These are phyloP conservation scores for Aspergillus campestris DNA, from an alignment of 495 filamentous ascomycete genomes.

Conservation along the genomic window DNA sequence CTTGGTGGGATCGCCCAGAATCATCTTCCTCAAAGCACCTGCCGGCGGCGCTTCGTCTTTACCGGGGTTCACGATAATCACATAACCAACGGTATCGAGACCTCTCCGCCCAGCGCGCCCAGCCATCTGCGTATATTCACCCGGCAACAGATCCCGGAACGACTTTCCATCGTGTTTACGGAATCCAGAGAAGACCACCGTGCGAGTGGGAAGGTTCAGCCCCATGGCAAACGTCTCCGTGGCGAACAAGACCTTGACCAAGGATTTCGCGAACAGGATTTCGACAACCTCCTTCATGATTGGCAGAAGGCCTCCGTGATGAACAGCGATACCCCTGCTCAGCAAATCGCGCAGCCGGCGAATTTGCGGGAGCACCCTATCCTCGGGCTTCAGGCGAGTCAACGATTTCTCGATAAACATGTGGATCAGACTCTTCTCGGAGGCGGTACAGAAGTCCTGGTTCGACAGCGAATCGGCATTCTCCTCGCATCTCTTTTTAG, in stretches of 20 bases:
- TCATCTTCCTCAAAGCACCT: conserved; percentile 77
- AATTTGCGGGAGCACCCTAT: conserved; percentile 83
- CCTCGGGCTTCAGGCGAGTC: conserved; percentile 84
- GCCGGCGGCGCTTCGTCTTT: conserved; percentile 84
- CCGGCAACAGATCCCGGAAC: conserved; percentile 86
- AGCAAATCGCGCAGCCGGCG: conserved; percentile 77
- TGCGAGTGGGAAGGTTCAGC: conserved; percentile 88
- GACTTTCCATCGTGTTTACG: conserved; percentile 88
- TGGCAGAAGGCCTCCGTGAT: conserved; percentile 89
- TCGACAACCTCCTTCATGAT: conserved; percentile 98
- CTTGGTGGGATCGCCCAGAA: conserved; percentile 91
- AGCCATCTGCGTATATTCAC: conserved; percentile 98
- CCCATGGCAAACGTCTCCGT: conserved; percentile 99
- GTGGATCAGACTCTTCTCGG: conserved; percentile 91
- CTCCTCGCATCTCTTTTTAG: conserved; percentile 92
- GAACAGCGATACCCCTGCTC: conserved; percentile 83
- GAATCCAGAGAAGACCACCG: conserved; percentile 95
- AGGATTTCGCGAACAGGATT: conserved; percentile 86
- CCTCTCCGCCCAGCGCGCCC: conserved; percentile 90
- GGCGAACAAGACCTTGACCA: conserved; percentile 95
- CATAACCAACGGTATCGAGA: conserved; percentile 82
- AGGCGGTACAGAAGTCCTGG: conserved; percentile 83
- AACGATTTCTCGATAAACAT: conserved; percentile 97
- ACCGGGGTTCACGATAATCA: conserved; percentile 82
- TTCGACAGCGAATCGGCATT: conserved; percentile 93